Percentiles rank a stretch among this genome's conserved stretches.
phyloP scores from a whole-genome alignment of 495 filamentous ascomycete genomes.

The Penicillium cataractarum region DNA sequence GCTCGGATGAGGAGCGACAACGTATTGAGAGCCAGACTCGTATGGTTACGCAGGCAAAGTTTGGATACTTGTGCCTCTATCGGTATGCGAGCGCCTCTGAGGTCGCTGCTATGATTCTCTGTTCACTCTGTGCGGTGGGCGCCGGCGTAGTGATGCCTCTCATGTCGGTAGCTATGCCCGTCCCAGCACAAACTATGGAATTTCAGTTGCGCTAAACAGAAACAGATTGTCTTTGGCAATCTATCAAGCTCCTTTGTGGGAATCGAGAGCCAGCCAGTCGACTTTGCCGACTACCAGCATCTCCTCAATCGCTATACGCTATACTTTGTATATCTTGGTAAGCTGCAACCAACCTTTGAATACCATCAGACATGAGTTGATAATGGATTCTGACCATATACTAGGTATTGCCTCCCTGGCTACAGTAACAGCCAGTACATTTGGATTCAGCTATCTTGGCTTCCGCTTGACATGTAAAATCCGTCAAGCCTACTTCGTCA shows the following conservation, averaged over 20 bases:
- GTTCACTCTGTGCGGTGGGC: background rate
- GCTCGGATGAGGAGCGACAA: background rate
- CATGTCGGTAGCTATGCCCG: background rate
- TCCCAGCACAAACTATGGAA: background rate
- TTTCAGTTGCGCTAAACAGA: background rate
- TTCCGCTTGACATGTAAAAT: background rate
- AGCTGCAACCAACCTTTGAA: background rate
- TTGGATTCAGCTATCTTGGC: background rate
- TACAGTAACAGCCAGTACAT: background rate
- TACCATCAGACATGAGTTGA: background rate
- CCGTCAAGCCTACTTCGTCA: conserved; percentile 27
- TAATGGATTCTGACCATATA: background rate
- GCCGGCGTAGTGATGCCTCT: background rate
- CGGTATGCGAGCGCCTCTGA: background rate
- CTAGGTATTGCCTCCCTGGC: background rate
- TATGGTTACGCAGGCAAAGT: background rate
- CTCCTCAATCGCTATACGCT: background rate
- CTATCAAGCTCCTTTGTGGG: background rate
- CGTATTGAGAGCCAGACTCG: background rate
- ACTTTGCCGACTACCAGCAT: background rate
- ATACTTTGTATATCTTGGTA: background rate
- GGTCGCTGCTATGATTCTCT: background rate
- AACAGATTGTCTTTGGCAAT: background rate
- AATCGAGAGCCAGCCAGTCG: background rate
- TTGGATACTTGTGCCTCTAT: background rate